Conservation (phyloP, 75 land plant species). For the Ceratopteris richardii region DNA sequence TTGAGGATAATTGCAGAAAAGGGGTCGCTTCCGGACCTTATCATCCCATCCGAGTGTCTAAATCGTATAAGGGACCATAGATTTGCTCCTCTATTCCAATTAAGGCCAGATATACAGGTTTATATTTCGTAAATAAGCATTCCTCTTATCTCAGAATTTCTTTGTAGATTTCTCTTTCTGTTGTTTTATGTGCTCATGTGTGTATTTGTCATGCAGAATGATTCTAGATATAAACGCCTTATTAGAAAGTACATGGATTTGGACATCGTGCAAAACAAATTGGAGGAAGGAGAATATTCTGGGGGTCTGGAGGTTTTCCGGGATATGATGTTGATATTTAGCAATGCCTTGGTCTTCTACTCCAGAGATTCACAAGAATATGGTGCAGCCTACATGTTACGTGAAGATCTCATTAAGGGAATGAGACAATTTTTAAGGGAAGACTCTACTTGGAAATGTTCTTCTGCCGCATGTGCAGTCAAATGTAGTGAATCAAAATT, state of each 20-base stretch:
- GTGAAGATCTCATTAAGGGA: slow-evolving; percentile 26
- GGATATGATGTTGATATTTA: slow-evolving; percentile 57
- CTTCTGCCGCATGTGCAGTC: too few relatives aligned
- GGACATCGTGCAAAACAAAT: slow-evolving; percentile 35
- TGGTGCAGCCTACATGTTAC: slow-evolving; percentile 31
- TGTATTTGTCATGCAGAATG: neutral
- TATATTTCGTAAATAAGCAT: neutral
- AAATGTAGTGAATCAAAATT: too few relatives aligned
- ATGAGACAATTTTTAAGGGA: slow-evolving; percentile 17
- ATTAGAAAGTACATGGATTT: slow-evolving; percentile 59
- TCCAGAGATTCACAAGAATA: slow-evolving; percentile 44
- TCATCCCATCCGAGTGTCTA: slow-evolving; percentile 26
- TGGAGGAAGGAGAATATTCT: slow-evolving; percentile 34
- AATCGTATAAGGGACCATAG: slow-evolving; percentile 22
- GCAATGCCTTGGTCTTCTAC: slow-evolving; percentile 53
- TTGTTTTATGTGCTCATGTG: too few relatives aligned
- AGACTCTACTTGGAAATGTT: slow-evolving; percentile 5
- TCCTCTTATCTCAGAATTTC: too few relatives aligned
- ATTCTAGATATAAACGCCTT: slow-evolving; percentile 34
- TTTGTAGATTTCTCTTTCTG: too few relatives aligned
- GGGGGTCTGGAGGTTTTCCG: slow-evolving; percentile 47
- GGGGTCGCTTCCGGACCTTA: slow-evolving; percentile 5
- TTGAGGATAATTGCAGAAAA: too few relatives aligned
- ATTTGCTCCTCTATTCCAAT: slow-evolving; percentile 25
- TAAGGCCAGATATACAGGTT: slow-evolving; percentile 22